Evolutionary conservation across 169 alveolate genomes (phyloP).

Genomic region (Besnoitia besnoiti): DNA sequence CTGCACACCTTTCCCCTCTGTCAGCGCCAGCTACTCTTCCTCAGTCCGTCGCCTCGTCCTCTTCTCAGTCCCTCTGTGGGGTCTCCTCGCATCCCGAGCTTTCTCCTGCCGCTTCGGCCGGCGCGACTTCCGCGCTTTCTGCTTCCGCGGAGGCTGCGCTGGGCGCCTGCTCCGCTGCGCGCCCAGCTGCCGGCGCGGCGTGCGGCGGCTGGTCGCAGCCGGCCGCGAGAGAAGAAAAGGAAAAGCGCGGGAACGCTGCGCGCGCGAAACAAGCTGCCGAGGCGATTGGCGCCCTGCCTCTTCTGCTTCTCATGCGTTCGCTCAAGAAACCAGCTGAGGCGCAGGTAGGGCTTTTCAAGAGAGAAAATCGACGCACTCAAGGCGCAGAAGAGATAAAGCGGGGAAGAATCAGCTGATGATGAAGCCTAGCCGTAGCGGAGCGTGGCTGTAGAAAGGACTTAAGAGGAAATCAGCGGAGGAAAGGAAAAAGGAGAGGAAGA

Average conservation of each 20-base stretch:
- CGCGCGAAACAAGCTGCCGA: slow-evolving; percentile 7
- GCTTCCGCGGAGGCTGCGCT: too few relatives aligned
- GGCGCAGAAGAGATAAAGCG: not conserved
- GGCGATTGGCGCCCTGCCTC: slow-evolving; percentile 10
- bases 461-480: not conserved
- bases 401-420: too few relatives aligned
- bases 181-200: too few relatives aligned
- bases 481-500: not conserved
- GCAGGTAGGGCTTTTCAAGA: not conserved
- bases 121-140: too few relatives aligned
- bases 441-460: too few relatives aligned
- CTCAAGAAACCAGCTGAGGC: not conserved
- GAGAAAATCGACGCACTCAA: too few relatives aligned
- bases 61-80: not conserved
- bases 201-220: not conserved
- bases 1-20: not conserved
- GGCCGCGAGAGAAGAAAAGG: not conserved
- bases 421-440: too few relatives aligned
- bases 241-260: not conserved
- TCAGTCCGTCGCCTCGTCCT: not conserved
- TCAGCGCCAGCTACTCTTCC: not conserved
- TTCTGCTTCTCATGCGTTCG: not conserved
- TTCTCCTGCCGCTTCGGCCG: too few relatives aligned
- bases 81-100: too few relatives aligned
- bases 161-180: too few relatives aligned